Conservation (phyloP, 176 grass and related monocot species). For the Avena atlantica region DNA sequence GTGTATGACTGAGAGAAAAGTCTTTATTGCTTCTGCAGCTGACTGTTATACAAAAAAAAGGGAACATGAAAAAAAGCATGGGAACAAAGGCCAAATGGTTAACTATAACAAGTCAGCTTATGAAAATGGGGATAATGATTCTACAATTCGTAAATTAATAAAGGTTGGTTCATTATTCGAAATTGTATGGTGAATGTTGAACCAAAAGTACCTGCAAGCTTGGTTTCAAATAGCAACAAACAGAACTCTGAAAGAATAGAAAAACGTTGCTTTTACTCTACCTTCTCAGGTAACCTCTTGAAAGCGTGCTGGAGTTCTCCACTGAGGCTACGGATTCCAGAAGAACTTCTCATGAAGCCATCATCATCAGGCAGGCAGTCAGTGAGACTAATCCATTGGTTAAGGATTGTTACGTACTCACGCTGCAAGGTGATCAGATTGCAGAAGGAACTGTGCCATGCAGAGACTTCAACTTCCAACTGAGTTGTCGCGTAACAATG, state of each 20-base stretch:
- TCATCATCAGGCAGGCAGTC: constrained; percentile 69
- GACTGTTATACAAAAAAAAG: constrained; percentile 59
- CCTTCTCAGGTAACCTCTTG: constrained; percentile 79
- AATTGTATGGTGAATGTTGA: constrained; percentile 3
- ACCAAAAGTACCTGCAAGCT: constrained; percentile 36
- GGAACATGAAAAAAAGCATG: not conserved
- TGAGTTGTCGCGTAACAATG: constrained; percentile 74
- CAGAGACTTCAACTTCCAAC: constrained; percentile 86
- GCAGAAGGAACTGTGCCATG: constrained; percentile 88
- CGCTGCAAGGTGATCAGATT: constrained; percentile 80
- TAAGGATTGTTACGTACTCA: constrained; percentile 71
- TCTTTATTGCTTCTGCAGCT: constrained; percentile 87
- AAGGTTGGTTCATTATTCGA: not conserved
- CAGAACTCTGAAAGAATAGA: constrained; percentile 36
- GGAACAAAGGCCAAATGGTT: constrained; percentile 32
- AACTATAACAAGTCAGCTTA: not conserved
- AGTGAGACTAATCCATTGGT: constrained; percentile 85
- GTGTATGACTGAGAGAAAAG: constrained; percentile 76
- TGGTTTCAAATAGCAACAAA: constrained; percentile 28
- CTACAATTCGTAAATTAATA: constrained; percentile 28
- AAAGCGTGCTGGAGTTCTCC: constrained; percentile 74
- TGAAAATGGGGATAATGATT: constrained; percentile 8
- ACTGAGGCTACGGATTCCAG: constrained; percentile 63
- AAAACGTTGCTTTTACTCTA: constrained; percentile 44
- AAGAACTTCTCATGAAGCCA: constrained; percentile 62